phyloP scores from a whole-genome alignment of 176 grass and related monocot species.

The Carex parvula region DNA sequence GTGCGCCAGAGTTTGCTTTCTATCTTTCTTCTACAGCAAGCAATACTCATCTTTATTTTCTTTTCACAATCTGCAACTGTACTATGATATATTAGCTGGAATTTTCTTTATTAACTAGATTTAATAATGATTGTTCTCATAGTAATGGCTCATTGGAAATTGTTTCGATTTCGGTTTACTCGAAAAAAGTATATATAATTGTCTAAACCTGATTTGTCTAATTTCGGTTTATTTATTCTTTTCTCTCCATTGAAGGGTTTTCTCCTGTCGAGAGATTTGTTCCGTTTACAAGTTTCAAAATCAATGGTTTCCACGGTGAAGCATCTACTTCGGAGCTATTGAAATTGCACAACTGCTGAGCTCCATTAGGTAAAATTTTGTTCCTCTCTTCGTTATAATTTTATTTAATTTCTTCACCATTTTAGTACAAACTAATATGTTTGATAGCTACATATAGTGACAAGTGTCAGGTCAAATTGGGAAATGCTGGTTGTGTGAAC shows the following conservation, averaged over 20 bases:
- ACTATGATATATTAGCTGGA: neutral
- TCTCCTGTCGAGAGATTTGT: neutral
- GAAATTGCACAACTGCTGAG: no score
- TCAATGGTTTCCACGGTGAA: neutral
- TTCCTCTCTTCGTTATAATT: neutral
- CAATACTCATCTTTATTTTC: neutral
- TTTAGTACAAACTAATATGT: neutral
- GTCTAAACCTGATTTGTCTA: neutral
- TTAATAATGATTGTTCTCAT: no score
- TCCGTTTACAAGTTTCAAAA: neutral
- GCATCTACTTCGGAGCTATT: no score
- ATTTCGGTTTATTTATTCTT: neutral
- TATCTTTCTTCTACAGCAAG: constrained; percentile 20
- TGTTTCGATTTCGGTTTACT: neutral
- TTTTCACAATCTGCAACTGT: neutral
- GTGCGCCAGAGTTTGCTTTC: neutral
- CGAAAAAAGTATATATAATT: neutral
- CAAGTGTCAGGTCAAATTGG: neutral
- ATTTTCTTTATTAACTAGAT: no score
- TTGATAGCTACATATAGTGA: neutral
- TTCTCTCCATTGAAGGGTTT: no score
- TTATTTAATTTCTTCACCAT: neutral
- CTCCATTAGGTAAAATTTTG: neutral
- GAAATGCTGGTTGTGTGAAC: neutral
- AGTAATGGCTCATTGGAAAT: neutral